Conservation (phyloP, 1,139 yeast genomes). For the Yamadazyma diospyri region DNA sequence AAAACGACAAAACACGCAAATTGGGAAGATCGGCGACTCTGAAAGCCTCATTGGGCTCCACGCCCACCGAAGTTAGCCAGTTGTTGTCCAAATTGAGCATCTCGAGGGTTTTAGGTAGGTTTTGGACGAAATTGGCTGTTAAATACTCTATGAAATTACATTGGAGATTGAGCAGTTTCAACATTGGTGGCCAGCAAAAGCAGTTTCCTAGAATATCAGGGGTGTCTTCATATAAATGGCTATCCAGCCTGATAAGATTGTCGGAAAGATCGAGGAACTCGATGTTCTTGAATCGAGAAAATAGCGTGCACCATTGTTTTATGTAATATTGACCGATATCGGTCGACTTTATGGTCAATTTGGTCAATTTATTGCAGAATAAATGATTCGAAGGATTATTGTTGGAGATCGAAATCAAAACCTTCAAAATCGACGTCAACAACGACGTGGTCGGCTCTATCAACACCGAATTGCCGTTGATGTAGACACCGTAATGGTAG, state of each 20-base stretch:
- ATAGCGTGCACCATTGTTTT: conserved; percentile 31
- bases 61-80: conserved; percentile 13
- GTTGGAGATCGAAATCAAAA: conserved; percentile 21
- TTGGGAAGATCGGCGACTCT: conserved; percentile 15
- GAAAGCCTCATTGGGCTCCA: conserved; percentile 11
- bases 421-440: conserved; percentile 25
- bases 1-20: conserved; percentile 15
- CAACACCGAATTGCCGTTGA: conserved; percentile 27
- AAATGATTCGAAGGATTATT: conserved; percentile 8
- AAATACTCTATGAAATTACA: conserved; percentile 24
- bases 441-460: conserved; percentile 28
- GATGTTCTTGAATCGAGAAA: conserved; percentile 23
- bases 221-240: conserved; percentile 11
- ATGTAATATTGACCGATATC: conserved; percentile 36
- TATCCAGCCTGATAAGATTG: conserved; percentile 23
- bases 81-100: conserved; percentile 20
- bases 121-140: conserved; percentile 19
- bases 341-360: conserved; percentile 28
- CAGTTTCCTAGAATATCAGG: conserved; percentile 22
- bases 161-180: conserved; percentile 24
- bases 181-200: conserved; percentile 28
- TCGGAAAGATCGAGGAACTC: conserved; percentile 24
- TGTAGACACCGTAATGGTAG: conserved; percentile 21
- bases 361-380: conserved; percentile 19
- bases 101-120: conserved; percentile 27